A percentile compares a stretch with the other conserved stretches of the same genome.
Conservation (phyloP, 306 rosid species). For the Arachis stenosperma region DNA sequence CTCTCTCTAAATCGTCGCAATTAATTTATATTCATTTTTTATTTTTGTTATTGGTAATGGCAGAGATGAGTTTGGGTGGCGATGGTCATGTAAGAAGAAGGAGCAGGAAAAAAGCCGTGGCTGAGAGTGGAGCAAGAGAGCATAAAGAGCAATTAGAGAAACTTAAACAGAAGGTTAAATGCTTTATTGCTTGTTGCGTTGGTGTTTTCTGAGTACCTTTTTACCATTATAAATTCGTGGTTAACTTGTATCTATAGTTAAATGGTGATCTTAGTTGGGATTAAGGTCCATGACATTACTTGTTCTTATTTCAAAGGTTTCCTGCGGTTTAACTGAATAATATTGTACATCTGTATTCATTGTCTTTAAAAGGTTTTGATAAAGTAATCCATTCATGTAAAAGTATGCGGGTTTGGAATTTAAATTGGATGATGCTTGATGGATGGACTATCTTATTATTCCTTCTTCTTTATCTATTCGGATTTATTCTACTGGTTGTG, state of each 20-base stretch:
- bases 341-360: conserved; percentile 9
- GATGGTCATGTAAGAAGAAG: conserved; percentile 38
- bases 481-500: conserved; percentile 23
- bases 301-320: conserved; percentile 28
- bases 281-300: conserved; percentile 17
- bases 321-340: background rate
- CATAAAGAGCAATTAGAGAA: conserved; percentile 71
- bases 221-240: background rate
- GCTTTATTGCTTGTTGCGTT: conserved; percentile 44
- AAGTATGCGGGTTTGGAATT: conserved; percentile 12
- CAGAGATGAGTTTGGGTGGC: conserved; percentile 47
- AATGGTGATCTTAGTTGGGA: conserved; percentile 7
- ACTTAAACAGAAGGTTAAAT: conserved; percentile 74
- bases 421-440: conserved; percentile 21
- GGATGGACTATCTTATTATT: conserved; percentile 6
- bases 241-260: conserved; percentile 6
- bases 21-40: conserved; percentile 1
- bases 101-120: conserved; percentile 38
- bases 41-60: conserved; percentile 6
- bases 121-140: conserved; percentile 56
- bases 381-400: conserved; percentile 3
- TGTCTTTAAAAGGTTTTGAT: conserved; percentile 30
- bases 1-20: background rate
- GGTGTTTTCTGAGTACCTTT: background rate
- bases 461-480: conserved; percentile 1